These are phyloP conservation scores for Penicillium verrucosum DNA, from an alignment of 2,329 filamentous ascomycete species.

Conservation along the genomic window DNA sequence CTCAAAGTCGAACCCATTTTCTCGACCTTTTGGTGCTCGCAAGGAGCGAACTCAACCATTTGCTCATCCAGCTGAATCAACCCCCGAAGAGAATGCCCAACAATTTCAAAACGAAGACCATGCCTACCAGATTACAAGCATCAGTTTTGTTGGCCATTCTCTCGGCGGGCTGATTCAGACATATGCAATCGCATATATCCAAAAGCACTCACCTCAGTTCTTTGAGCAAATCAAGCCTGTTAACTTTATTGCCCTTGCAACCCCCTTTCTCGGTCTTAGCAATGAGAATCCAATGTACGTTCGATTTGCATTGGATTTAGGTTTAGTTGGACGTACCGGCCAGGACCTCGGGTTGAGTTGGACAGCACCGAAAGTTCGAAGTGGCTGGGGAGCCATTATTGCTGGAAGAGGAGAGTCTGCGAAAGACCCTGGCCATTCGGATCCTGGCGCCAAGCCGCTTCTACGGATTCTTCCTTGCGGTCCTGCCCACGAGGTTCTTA, in stretches of 20 bases:
- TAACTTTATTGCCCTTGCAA: constrained; percentile 85
- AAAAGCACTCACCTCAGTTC: constrained; percentile 90
- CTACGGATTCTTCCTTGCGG: constrained; percentile 86
- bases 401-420: constrained; percentile 65
- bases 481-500: constrained; percentile 80
- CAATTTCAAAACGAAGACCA: constrained; percentile 40
- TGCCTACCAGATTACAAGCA: constrained; percentile 83
- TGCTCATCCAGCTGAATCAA: constrained; percentile 40
- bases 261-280: constrained; percentile 84
- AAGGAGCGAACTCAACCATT: constrained; percentile 31
- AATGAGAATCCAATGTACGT: constrained; percentile 98
- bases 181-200: constrained; percentile 92
- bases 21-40: constrained; percentile 47
- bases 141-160: constrained; percentile 91
- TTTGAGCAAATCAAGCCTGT: constrained; percentile 81
- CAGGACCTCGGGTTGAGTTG: constrained; percentile 94
- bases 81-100: constrained; percentile 39
- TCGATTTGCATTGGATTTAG: constrained; percentile 94
- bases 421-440: constrained; percentile 55
- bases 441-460: constrained; percentile 83
- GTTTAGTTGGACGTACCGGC: constrained; percentile 90
- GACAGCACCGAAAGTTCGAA: constrained; percentile 80
- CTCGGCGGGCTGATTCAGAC: constrained; percentile 87
- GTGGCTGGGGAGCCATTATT: constrained; percentile 84
- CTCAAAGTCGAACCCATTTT: constrained; percentile 49